Evolutionary conservation across 208 protist genomes (phyloP), one percentile per base, ranked within the genome.

Genomic region (Acanthamoeba sp.): DNA sequence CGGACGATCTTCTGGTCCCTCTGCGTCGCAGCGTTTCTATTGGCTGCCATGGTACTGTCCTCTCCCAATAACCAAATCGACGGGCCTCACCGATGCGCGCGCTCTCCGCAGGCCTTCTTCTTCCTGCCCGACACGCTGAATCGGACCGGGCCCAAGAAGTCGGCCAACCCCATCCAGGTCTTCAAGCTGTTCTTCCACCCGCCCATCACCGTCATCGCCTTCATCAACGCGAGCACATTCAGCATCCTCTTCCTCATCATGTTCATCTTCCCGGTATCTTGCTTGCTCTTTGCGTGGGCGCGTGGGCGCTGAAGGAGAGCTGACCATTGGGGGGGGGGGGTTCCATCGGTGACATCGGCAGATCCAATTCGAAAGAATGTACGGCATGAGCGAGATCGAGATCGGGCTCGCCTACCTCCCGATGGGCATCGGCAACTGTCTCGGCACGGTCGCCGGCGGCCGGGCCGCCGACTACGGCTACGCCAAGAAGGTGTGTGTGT

Each of bases 91-190:
- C 2, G 6, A 78, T 10, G 16, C n/a, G 20, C 42, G 12, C 6
- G 73, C 22, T 5, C 40, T 71, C 3, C 3, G 38, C 34, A 84
- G 73, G 38, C 20, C 38, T 84, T 84, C 40, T 84, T 84, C 24
- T 84, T 84, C 29, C 22, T 84, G 40, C 73, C 73, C 7, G 73
- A 84, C 22, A 84, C 73, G 73, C 73, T 84, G 0, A 84, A 84
- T 24, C 32, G 38, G 27, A 52, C 7, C 24, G 73, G 73, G 20
- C 73, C 73, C 40, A 84, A 84, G 73, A 45, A 32, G 42, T 45
- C 73, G 10, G 73, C 73, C 34, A 84, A 84, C 10, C 73, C 73
- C 22, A 42, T 84, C 38, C 40, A 84, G 1, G 38, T 52, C 7
- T 32, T 84, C 34, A 84, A 84, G 40, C 20, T 84, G 4, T 84